These are phyloP conservation scores for Rhodotorula babjevae DNA, from an alignment of 768 basidiomycete species.

Conservation along the genomic window DNA sequence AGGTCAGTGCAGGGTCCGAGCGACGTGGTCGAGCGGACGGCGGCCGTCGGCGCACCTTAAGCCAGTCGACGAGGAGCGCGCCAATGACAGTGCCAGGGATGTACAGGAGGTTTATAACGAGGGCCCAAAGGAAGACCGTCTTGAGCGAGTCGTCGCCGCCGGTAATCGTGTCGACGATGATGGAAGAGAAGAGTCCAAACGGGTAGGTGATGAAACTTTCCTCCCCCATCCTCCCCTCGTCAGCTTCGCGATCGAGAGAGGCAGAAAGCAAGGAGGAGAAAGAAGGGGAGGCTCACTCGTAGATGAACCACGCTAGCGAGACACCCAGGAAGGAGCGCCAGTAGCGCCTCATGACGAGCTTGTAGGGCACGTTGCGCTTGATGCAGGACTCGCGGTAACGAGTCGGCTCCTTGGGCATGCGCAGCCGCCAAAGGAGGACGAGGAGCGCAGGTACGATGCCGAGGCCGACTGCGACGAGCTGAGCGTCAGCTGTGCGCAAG, in stretches of 20 bases:
- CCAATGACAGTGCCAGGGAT: slow-evolving; percentile 26
- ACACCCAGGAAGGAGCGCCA: slow-evolving; percentile 63
- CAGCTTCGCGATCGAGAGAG: no score
- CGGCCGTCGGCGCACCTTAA: slow-evolving; percentile 50
- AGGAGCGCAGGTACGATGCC: slow-evolving; percentile 12
- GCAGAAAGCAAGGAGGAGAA: no score
- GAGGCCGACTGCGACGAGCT: slow-evolving; percentile 6
- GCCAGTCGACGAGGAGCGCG: slow-evolving; percentile 50
- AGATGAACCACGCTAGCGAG: slow-evolving; percentile 62
- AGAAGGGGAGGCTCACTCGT: slow-evolving; percentile 49
- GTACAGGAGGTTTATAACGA: slow-evolving; percentile 52
- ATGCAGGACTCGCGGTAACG: slow-evolving; percentile 6
- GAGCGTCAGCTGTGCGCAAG: background rate
- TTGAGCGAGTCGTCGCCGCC: slow-evolving; percentile 20
- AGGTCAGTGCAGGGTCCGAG: background rate
- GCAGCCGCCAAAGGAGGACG: slow-evolving; percentile 24
- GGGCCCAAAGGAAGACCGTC: slow-evolving; percentile 44
- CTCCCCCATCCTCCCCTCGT: no score
- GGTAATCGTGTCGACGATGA: slow-evolving; percentile 34
- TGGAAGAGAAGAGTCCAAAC: background rate
- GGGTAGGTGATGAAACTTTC: slow-evolving; percentile 37
- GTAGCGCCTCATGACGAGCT: slow-evolving; percentile 70
- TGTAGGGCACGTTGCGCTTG: slow-evolving; percentile 18
- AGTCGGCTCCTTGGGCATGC: slow-evolving; percentile 1
- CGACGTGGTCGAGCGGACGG: background rate